A percentile compares a stretch with the other conserved stretches of the same genome.
Conservation (phyloP, 1,284 basidiomycete species). For the Uromyces viciae-fabae region DNA sequence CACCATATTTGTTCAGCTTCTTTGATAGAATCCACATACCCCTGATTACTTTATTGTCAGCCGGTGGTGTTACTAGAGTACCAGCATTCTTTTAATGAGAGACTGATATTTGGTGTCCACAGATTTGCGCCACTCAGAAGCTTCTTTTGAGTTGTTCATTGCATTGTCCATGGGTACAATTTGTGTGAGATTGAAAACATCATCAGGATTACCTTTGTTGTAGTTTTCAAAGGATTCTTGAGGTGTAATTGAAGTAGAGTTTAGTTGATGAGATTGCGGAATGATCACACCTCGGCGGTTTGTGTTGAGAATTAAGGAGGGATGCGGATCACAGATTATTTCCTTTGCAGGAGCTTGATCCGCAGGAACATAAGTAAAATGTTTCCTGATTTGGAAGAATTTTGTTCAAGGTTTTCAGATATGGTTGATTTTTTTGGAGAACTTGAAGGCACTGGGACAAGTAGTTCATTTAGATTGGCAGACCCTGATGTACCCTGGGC, state of each 20-base stretch:
- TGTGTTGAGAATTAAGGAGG: background rate
- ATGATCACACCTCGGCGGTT: background rate
- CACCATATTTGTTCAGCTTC: background rate
- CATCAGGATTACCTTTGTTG: background rate
- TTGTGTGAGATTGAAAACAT: background rate
- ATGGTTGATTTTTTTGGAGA: too few species aligned
- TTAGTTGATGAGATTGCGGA: background rate
- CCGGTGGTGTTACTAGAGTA: background rate
- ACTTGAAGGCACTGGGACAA: too few species aligned
- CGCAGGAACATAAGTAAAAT: background rate
- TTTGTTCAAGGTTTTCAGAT: too few species aligned
- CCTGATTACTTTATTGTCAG: slow-evolving; percentile 6
- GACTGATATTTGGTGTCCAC: background rate
- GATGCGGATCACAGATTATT: background rate
- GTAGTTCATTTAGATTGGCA: too few species aligned
- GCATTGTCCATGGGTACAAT: background rate
- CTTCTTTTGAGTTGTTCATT: background rate
- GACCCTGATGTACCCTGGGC: too few species aligned
- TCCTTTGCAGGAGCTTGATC: background rate
- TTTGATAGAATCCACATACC: slow-evolving; percentile 1
- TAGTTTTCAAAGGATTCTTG: too few species aligned
- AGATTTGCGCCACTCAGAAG: background rate
- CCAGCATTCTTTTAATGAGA: background rate
- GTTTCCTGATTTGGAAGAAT: too few species aligned
- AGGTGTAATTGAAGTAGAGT: background rate